Percentiles rank a stretch among this genome's conserved stretches.
Evolutionary conservation across 305 asterid genomes (phyloP).

Genomic region (Ruellia speciosa): DNA sequence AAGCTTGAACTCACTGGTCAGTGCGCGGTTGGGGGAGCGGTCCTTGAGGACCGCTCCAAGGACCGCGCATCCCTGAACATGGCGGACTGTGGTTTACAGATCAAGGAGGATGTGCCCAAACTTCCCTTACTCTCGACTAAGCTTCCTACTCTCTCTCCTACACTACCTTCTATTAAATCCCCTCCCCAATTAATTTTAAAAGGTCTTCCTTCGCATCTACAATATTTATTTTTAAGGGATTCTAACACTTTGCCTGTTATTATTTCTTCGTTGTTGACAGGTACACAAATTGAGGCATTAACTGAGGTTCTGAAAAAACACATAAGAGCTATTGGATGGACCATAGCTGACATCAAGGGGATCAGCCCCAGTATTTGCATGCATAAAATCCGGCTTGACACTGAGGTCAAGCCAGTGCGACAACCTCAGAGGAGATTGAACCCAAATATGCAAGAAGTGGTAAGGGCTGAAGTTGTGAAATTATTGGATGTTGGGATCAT

Average conservation of each 20-base stretch:
- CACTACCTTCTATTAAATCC: not conserved
- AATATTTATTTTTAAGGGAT: not conserved
- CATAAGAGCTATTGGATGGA: not conserved
- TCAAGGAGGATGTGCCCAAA: too few species aligned
- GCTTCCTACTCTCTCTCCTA: too few species aligned
- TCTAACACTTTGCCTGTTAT: not conserved
- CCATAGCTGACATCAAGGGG: not conserved
- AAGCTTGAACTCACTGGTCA: too few species aligned
- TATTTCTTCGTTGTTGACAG: not conserved
- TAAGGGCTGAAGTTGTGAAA: not conserved
- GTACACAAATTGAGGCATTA: not conserved
- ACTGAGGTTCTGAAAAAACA: not conserved
- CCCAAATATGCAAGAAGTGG: not conserved
- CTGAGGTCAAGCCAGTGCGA: not conserved
- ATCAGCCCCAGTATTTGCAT: not conserved
- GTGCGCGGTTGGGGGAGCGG: too few species aligned
- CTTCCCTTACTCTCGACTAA: too few species aligned
- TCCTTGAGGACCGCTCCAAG: too few species aligned
- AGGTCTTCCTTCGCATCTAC: not conserved
- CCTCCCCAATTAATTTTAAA: not conserved
- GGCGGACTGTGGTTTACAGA: too few species aligned
- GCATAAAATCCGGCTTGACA: not conserved
- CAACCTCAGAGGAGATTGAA: constrained; percentile 1
- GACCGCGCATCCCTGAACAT: too few species aligned
- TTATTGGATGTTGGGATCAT: not conserved